Evolutionary conservation across 805 yeast species (phyloP), one percentile per base, ranked within the genome.

Genomic region (Yamadazyma takamatsuzukensis): DNA sequence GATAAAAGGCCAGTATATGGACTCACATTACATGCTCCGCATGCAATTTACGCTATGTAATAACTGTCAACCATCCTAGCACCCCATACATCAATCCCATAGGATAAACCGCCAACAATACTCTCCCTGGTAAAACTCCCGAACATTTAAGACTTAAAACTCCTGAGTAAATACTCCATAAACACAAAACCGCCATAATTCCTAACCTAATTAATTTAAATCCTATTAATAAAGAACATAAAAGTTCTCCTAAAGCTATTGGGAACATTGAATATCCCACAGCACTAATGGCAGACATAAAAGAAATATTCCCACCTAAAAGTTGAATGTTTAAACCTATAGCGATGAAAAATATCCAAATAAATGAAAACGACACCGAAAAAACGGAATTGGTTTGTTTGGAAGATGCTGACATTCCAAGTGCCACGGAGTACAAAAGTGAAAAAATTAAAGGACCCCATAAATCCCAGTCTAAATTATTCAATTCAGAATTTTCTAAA

Each of bases 381-480:
- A 80, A 80, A 19, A 78, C 80, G 33, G 48, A 49, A 41, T 69
- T 64, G 5, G 82, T 72, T 36, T 70, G 64, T 33, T 62, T 41
- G 4, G 60, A 53, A 2, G 72, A 59, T 4, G 76, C 66, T 9
- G 74, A 48, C 35, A 68, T 56, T 2, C 79, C 74, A 42, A 80
- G 54, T 15, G 72, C 59, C 16, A 78, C 73, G 3, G 83, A 62
- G 34, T 76, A 74, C 19, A 65, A 49, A 35, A 81, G 59, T 9
- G 80, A 72, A 48, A 80, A 81, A 18, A 80, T 61, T 34, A 80
- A 58, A 5, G 88, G 88, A 2, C 88, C 88, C 87, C 86, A 76
- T 30, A 76, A 53, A 51, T 76, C 81, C 81, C 81, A 76, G 34
- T 75, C 80, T 32, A 74, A 48, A 32, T 44, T 55, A 14, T 41